phyloP scores from a whole-genome alignment of 805 yeast species.

The Metschnikowia peoriensis region DNA sequence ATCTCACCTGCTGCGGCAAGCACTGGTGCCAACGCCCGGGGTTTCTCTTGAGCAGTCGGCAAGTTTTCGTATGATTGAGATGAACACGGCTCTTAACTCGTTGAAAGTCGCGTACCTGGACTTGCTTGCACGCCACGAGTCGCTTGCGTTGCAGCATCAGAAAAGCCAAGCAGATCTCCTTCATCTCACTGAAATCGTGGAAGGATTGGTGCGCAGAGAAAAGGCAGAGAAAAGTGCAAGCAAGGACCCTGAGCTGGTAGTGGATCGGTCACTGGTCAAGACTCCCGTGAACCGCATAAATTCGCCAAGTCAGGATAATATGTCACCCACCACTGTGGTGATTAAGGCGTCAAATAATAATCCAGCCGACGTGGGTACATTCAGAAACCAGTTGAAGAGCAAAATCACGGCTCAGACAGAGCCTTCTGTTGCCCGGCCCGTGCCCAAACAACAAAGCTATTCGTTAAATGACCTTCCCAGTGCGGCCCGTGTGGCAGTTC shows the following conservation, averaged over 20 bases:
- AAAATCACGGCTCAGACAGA: neutral
- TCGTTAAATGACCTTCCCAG: constrained; percentile 14
- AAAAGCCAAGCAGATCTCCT: constrained; percentile 54
- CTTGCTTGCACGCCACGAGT: constrained; percentile 46
- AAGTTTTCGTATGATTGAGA: constrained; percentile 32
- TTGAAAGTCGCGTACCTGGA: constrained; percentile 43
- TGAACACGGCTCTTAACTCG: constrained; percentile 35
- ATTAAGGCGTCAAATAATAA: constrained; percentile 4
- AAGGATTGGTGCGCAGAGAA: constrained; percentile 18
- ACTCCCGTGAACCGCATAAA: constrained; percentile 13
- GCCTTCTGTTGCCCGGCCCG: neutral
- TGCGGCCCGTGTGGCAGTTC: constrained; percentile 23
- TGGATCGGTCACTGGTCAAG: constrained; percentile 9
- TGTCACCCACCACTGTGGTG: constrained; percentile 15
- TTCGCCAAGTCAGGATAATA: constrained; percentile 11
- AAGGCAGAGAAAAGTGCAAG: neutral
- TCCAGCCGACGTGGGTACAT: constrained; percentile 3
- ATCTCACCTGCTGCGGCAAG: constrained; percentile 20
- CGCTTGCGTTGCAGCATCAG: constrained; percentile 46
- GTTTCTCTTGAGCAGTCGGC: constrained; percentile 17
- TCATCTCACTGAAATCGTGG: constrained; percentile 47
- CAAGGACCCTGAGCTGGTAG: constrained; percentile 2
- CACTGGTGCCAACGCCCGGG: constrained; percentile 16
- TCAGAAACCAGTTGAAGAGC: constrained; percentile 13
- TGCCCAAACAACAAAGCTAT: constrained; percentile 7